phyloP scores from a whole-genome alignment of 768 basidiomycete genomes.

The Neoboletus magnificus region DNA sequence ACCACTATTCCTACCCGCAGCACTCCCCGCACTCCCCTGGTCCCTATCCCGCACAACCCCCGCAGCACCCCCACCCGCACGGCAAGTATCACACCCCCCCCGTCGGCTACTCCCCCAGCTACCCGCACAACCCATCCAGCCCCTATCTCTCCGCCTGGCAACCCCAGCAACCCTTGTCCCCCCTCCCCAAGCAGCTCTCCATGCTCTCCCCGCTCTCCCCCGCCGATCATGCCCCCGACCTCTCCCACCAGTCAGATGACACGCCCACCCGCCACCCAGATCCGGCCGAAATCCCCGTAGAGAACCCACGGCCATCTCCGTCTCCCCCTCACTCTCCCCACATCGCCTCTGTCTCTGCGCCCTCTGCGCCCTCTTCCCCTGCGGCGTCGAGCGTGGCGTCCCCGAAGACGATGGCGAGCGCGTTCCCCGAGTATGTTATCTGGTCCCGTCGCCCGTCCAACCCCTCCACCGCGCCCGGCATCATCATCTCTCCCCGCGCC shows the following conservation, averaged over 20 bases:
- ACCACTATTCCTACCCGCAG: constrained; percentile 33
- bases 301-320: constrained; percentile 13
- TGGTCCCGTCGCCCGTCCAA: constrained; percentile 72
- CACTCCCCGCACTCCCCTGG: constrained; percentile 29
- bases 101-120: constrained; percentile 34
- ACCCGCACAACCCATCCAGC: constrained; percentile 19
- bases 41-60: constrained; percentile 18
- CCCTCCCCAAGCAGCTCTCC: constrained; percentile 61
- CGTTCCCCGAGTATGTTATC: constrained; percentile 48
- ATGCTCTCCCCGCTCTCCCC: constrained; percentile 37
- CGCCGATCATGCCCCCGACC: neutral
- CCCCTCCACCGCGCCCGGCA: constrained; percentile 61
- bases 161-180: constrained; percentile 47
- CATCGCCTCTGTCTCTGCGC: neutral
- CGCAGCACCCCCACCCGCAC: constrained; percentile 29
- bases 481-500: constrained; percentile 67
- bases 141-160: constrained; percentile 46
- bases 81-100: constrained; percentile 24
- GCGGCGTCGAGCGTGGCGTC: constrained; percentile 4
- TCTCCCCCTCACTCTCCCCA: constrained; percentile 9
- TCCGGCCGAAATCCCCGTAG: neutral
- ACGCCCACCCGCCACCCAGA: constrained; percentile 5
- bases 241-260: neutral
- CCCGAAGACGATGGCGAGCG: neutral
- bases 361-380: constrained; percentile 5